Conservation (phyloP, 2,329 filamentous ascomycete genomes). For the Xylaria sp. region DNA sequence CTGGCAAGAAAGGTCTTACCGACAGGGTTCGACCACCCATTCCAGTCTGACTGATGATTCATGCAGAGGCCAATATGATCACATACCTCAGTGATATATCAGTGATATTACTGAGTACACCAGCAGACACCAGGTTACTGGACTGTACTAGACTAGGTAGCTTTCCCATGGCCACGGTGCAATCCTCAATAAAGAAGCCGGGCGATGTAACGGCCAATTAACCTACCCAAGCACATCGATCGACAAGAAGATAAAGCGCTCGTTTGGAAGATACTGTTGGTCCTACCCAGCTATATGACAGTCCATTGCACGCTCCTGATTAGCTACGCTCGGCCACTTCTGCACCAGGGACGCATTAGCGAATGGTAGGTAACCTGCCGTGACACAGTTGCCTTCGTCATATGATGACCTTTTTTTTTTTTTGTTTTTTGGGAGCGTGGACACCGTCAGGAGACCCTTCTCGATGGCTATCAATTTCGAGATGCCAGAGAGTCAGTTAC, state of each 20-base stretch:
- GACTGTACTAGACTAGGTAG: neutral
- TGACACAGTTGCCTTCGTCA: slow-evolving; percentile 34
- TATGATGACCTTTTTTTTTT: slow-evolving; percentile 32
- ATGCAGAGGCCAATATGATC: slow-evolving; percentile 31
- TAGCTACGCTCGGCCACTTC: slow-evolving; percentile 18
- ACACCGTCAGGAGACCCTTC: neutral
- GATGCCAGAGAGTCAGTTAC: neutral
- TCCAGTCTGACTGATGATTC: slow-evolving; percentile 28
- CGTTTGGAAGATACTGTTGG: slow-evolving; percentile 14
- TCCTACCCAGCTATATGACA: slow-evolving; percentile 17
- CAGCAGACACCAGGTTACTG: slow-evolving; percentile 10
- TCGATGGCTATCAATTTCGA: neutral
- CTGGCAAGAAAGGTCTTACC: slow-evolving; percentile 11
- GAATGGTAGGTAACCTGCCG: slow-evolving; percentile 34
- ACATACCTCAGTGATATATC: slow-evolving; percentile 25
- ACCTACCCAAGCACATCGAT: slow-evolving; percentile 11
- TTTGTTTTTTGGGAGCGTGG: slow-evolving; percentile 17
- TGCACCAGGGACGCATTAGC: slow-evolving; percentile 30
- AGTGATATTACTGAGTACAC: neutral
- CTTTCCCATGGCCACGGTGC: slow-evolving; percentile 5
- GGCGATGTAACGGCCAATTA: slow-evolving; percentile 20
- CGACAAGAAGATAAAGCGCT: slow-evolving; percentile 4
- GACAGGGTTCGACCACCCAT: slow-evolving; percentile 24
- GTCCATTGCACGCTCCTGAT: slow-evolving; percentile 22
- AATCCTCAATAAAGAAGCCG: slow-evolving; percentile 17